Evolutionary conservation across 495 filamentous ascomycete species (phyloP), one percentile per base, ranked within the genome.

Genomic region (Pyrenula aspistea): DNA sequence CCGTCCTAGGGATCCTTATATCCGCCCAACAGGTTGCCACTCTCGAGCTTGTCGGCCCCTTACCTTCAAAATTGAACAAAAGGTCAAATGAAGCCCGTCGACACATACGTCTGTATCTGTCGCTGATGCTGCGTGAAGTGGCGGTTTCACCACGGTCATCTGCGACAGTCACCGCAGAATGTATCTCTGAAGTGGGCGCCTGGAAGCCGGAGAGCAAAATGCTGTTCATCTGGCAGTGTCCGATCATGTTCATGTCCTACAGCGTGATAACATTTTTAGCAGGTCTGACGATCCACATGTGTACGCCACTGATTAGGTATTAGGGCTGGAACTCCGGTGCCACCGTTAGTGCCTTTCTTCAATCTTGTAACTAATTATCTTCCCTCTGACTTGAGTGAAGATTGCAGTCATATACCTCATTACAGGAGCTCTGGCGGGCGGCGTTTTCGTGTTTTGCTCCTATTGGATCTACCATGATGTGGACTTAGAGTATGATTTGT

Each of bases 141-240:
- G n/a, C 15, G 36, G 42, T 20, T 12, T 49, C 2, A 22, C n/a
- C n/a, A n/a, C n/a, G n/a, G n/a, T n/a, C n/a, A n/a, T n/a, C n/a
- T n/a, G n/a, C n/a, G n/a, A n/a, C n/a, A n/a, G n/a, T n/a, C n/a
- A n/a, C n/a, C n/a, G n/a, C n/a, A n/a, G n/a, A n/a, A n/a, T n/a
- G n/a, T n/a, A n/a, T n/a, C n/a, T n/a, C n/a, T n/a, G n/a, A n/a
- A n/a, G 25, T 24, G 12, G 56, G 56, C 2, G 21, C 36, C 23
- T 62, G 60, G 60, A 60, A 21, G 24, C 60, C 60, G 0, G 10
- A 52, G 4, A 60, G 60, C 60, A 63, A 59, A 42, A 61, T 68
- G 66, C 58, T 67, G 2, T 68, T 68, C 53, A 64, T 62, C 0
- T 68, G 66, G 66, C 66, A 68, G 51, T 61, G 61, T 4, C 63